phyloP scores from a whole-genome alignment of 1,284 basidiomycete genomes.

The Marasmius tenuissimus region DNA sequence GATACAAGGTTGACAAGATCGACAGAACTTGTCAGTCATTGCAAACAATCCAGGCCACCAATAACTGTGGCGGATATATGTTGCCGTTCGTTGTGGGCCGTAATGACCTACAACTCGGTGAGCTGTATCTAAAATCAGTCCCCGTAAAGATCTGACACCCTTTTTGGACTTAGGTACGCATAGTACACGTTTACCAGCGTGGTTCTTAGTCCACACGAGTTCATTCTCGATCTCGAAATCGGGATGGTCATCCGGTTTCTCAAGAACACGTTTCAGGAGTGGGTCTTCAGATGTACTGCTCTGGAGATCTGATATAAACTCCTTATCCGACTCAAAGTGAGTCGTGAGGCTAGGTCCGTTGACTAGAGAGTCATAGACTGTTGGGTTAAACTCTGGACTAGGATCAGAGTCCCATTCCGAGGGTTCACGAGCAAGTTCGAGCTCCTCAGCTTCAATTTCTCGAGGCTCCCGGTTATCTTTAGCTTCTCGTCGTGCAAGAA shows the following conservation, averaged over 20 bases:
- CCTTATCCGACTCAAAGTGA: neutral
- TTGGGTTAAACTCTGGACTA: neutral
- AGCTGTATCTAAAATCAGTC: constrained; percentile 22
- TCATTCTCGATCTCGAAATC: neutral
- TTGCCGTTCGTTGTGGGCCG: constrained; percentile 19
- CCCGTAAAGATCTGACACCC: constrained; percentile 6
- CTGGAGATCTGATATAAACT: neutral
- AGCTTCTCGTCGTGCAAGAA: constrained; percentile 2
- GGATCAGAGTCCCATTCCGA: neutral
- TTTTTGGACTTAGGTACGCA: neutral
- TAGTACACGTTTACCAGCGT: neutral
- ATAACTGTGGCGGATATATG: constrained; percentile 26
- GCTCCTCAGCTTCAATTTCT: constrained; percentile 2
- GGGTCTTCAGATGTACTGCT: constrained; percentile 8
- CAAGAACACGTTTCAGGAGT: constrained; percentile 14
- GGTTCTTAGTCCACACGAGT: neutral
- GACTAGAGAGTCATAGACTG: neutral
- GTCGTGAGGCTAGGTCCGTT: neutral
- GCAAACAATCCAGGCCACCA: constrained; percentile 32
- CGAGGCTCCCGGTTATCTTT: neutral
- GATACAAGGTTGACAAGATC: constrained; percentile 17
- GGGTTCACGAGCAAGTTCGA: neutral
- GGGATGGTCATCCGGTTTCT: constrained; percentile 6
- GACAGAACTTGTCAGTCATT: constrained; percentile 19
- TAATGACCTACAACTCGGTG: constrained; percentile 27